phyloP scores from a whole-genome alignment of 805 yeast genomes.

The Teunomyces gatunensis region DNA sequence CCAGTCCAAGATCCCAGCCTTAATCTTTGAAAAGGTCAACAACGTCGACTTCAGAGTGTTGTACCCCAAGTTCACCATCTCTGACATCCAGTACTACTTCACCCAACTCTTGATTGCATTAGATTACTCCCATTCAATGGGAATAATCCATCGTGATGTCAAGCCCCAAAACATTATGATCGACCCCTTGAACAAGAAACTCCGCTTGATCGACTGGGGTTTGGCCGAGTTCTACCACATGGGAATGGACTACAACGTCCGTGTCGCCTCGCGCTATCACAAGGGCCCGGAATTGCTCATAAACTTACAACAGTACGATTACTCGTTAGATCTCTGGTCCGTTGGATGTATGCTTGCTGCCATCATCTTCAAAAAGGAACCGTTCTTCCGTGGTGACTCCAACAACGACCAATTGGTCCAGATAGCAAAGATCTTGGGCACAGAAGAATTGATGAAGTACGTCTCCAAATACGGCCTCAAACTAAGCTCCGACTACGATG shows the following conservation, averaged over 20 bases:
- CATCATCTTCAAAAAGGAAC: slow-evolving; percentile 85
- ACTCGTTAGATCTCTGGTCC: slow-evolving; percentile 91
- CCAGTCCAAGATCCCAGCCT: slow-evolving; percentile 77
- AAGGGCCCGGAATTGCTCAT: slow-evolving; percentile 92
- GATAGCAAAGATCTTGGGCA: slow-evolving; percentile 83
- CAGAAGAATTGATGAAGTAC: slow-evolving; percentile 71
- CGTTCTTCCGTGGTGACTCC: slow-evolving; percentile 88
- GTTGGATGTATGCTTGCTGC: slow-evolving; percentile 93
- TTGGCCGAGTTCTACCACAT: slow-evolving; percentile 91
- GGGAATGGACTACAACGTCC: slow-evolving; percentile 83
- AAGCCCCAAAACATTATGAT: slow-evolving; percentile 97
- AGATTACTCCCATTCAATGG: slow-evolving; percentile 90
- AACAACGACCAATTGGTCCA: slow-evolving; percentile 90
- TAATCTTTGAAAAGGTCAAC: slow-evolving; percentile 79
- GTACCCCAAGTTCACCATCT: slow-evolving; percentile 72
- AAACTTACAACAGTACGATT: slow-evolving; percentile 84
- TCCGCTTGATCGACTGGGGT: slow-evolving; percentile 93
- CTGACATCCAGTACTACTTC: slow-evolving; percentile 81
- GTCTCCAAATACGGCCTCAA: slow-evolving; percentile 67
- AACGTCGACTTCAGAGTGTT: slow-evolving; percentile 80
- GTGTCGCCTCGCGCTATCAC: slow-evolving; percentile 90
- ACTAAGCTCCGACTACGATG: slow-evolving; percentile 73
- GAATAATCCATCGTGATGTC: slow-evolving; percentile 93
- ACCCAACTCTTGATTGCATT: slow-evolving; percentile 77
- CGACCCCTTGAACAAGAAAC: slow-evolving; percentile 66